A percentile compares a stretch with the other conserved stretches of the same genome.
Conservation (phyloP, 2,329 filamentous ascomycete genomes). For the Stachybotrys chartarum region DNA sequence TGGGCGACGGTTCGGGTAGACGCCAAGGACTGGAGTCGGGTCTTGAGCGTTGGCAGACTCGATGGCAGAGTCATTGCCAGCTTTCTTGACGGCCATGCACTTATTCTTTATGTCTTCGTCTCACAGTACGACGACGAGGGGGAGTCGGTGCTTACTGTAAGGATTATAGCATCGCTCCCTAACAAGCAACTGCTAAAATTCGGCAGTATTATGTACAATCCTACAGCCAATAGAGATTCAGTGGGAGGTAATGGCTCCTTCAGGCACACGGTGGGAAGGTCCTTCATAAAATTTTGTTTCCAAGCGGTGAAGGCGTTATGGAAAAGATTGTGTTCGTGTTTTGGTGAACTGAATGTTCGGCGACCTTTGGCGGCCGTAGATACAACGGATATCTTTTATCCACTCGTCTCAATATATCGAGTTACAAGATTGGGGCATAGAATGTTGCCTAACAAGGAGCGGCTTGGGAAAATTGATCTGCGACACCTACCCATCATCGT, state of each 20-base stretch:
- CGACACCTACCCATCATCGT: no score
- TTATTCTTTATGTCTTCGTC: conserved; percentile 79
- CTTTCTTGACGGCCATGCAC: conserved; percentile 70
- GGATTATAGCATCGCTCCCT: conserved; percentile 14
- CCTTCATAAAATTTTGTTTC: neutral
- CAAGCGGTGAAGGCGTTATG: no score
- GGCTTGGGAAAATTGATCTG: no score
- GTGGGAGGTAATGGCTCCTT: no score
- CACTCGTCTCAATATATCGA: no score
- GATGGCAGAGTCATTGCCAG: conserved; percentile 92
- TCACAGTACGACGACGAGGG: conserved; percentile 60
- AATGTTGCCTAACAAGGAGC: no score
- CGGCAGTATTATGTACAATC: conserved; percentile 36
- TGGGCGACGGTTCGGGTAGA: conserved; percentile 91
- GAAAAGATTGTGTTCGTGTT: no score
- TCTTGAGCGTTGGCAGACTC: conserved; percentile 85
- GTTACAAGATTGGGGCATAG: no score
- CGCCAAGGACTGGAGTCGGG: conserved; percentile 87
- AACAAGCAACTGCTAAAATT: conserved; percentile 12
- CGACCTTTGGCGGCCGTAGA: no score
- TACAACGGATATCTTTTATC: no score
- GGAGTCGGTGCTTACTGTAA: conserved; percentile 69
- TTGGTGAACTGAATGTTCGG: no score
- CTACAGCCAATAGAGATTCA: conserved; percentile 18
- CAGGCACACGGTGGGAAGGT: no score